Conservation (phyloP, 2,329 filamentous ascomycete species). For the Diplodia scrobiculata region DNA sequence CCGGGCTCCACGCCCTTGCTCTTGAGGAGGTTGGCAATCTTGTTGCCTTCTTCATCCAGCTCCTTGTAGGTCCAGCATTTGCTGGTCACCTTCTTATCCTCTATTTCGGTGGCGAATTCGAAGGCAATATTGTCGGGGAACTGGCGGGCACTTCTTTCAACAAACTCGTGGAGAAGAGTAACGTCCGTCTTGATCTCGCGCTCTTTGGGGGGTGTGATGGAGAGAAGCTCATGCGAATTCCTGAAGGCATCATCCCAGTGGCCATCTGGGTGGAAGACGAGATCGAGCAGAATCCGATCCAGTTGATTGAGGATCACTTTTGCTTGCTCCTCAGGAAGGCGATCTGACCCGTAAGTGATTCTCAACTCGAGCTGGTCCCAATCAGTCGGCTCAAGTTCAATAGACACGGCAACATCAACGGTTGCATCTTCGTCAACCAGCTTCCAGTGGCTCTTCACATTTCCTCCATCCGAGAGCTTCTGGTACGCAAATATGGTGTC, state of each 20-base stretch:
- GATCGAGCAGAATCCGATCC: slow-evolving; percentile 64
- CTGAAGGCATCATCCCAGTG: slow-evolving; percentile 46
- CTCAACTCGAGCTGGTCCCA: slow-evolving; percentile 60
- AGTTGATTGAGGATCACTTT: slow-evolving; percentile 69
- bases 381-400: slow-evolving; percentile 69
- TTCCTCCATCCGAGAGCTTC: slow-evolving; percentile 50
- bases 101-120: slow-evolving; percentile 68
- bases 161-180: slow-evolving; percentile 72
- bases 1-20: slow-evolving; percentile 56
- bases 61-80: slow-evolving; percentile 73
- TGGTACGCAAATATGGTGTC: slow-evolving; percentile 87
- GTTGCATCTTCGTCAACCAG: slow-evolving; percentile 66
- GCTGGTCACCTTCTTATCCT: slow-evolving; percentile 50
- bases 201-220: slow-evolving; percentile 65
- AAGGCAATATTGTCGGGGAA: slow-evolving; percentile 67
- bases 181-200: slow-evolving; percentile 60
- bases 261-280: slow-evolving; percentile 55
- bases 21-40: slow-evolving; percentile 67
- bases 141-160: slow-evolving; percentile 63
- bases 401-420: slow-evolving; percentile 70
- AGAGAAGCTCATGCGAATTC: slow-evolving; percentile 55
- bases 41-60: slow-evolving; percentile 70
- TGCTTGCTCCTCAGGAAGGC: slow-evolving; percentile 71
- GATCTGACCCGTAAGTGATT: slow-evolving; percentile 65
- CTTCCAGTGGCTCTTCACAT: slow-evolving; percentile 55